Base-by-base conservation (phyloP, 1,284 basidiomycete species). In the Moniliophthora roreri region DNA sequence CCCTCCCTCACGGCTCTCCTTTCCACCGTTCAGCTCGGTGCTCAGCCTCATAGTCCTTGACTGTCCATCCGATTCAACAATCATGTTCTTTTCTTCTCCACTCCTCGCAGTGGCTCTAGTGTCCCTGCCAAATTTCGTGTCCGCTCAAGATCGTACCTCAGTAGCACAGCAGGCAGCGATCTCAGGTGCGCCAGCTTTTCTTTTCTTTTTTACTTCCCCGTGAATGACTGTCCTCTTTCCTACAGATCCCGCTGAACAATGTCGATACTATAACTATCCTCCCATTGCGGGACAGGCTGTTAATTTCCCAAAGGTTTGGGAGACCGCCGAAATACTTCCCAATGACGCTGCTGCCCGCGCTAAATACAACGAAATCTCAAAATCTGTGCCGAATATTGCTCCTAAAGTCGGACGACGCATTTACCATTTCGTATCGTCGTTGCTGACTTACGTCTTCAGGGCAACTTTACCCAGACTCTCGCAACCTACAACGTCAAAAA, bases 31-130 rank as follows among this genome's bases (percentile, higher is more conserved):
- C n/a, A n/a, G 28, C 28, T 32, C 28, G 28, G 28, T 11, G 48
- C 48, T 49, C 36, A 37, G 48, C 18, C 35, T 38, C 20, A 49
- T 18, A n/a, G n/a, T 18, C 21, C 45, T 26, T 47, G 45, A 3
- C 10, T 15, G 45, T 6, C 45, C 18, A 26, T 21, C 20, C 3
- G 16, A n/a, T 37, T 36, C n/a, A 23, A 20, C 18, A 18, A 36
- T 16, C 35, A 18, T 36, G 20, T 7, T 39, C 23, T 24, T 48
- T 23, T 35, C 20, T 9, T 37, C 10, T 50, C 36, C 5, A 28
- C 26, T 47, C 11, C 13, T 18, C 18, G 18, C 18, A 5, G 21
- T 26, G n/a, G 16, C 41, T n/a, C 26, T 6, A 23, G 15, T 24
- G 13, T 44, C 21, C 16, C 41, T 21, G 21, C 26, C 26, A 7